These are phyloP conservation scores for Neurospora sp. DNA, from an alignment of 495 filamentous ascomycete species.

Conservation along the genomic window DNA sequence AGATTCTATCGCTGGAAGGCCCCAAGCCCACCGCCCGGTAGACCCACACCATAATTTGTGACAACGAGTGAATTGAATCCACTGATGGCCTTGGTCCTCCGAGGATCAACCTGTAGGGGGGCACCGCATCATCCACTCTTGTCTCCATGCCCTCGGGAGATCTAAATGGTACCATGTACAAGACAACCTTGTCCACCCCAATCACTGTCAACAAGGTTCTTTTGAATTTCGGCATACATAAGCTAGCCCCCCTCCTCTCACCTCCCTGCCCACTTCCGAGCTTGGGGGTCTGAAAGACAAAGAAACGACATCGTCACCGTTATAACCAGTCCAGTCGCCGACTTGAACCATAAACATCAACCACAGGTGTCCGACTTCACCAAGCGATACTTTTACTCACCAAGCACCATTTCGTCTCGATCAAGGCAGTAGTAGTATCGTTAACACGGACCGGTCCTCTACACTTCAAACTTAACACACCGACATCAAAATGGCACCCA, in stretches of 20 bases:
- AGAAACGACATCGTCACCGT: constrained; percentile 11
- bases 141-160: constrained; percentile 33
- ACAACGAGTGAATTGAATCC: constrained; percentile 17
- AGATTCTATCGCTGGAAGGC: constrained; percentile 3
- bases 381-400: background rate
- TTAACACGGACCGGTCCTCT: background rate
- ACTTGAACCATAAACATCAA: background rate
- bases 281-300: constrained; percentile 17
- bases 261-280: constrained; percentile 11
- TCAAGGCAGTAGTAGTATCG: background rate
- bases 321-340: background rate
- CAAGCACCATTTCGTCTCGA: background rate
- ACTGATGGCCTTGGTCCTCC: constrained; percentile 27
- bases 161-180: constrained; percentile 38
- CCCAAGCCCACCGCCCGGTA: constrained; percentile 15
- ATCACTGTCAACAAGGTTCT: constrained; percentile 28
- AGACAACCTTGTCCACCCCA: constrained; percentile 21
- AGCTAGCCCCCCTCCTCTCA: constrained; percentile 31
- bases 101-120: constrained; percentile 39
- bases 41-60: constrained; percentile 42
- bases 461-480: background rate
- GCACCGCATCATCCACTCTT: constrained; percentile 35
- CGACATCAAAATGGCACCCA: constrained; percentile 28
- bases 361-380: background rate
- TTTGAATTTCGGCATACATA: constrained; percentile 29